phyloP scores from a whole-genome alignment of 2,329 filamentous ascomycete genomes.

The Fusarium aywerte region DNA sequence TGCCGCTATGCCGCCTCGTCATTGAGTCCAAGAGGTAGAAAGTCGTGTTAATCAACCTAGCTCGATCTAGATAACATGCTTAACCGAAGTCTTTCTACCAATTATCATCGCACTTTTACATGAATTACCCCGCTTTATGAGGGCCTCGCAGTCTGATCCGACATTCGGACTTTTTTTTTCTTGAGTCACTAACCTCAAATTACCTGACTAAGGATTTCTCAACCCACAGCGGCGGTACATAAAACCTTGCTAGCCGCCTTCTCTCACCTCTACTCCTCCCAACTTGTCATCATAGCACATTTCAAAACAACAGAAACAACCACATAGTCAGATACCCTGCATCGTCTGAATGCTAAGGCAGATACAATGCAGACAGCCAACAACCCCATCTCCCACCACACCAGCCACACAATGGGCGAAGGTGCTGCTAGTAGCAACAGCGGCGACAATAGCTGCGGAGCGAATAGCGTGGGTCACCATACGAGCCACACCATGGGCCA shows the following conservation, averaged over 20 bases:
- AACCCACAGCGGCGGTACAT: neutral
- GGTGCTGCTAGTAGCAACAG: constrained; percentile 43
- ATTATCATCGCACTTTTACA: neutral
- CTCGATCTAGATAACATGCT: neutral
- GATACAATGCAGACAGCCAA: constrained; percentile 38
- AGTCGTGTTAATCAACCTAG: neutral
- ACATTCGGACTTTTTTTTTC: constrained; percentile 5
- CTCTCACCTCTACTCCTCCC: constrained; percentile 2
- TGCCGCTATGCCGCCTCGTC: neutral
- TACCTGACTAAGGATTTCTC: neutral
- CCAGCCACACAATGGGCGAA: constrained; percentile 46
- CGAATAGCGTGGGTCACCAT: constrained; percentile 37
- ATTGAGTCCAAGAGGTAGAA: neutral
- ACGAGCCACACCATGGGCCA: constrained; percentile 34
- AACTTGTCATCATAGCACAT: neutral
- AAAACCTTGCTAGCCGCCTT: constrained; percentile 3
- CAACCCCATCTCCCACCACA: constrained; percentile 45
- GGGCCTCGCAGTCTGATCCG: neutral
- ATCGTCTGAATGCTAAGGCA: constrained; percentile 30
- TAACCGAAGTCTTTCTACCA: neutral
- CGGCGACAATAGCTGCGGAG: constrained; percentile 37
- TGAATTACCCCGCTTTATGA: neutral
- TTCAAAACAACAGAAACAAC: neutral
- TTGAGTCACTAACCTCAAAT: constrained; percentile 7
- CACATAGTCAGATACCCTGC: constrained; percentile 4